Conservation (phyloP, 148 eudicot genomes). For the Hydrangea macrophylla region DNA sequence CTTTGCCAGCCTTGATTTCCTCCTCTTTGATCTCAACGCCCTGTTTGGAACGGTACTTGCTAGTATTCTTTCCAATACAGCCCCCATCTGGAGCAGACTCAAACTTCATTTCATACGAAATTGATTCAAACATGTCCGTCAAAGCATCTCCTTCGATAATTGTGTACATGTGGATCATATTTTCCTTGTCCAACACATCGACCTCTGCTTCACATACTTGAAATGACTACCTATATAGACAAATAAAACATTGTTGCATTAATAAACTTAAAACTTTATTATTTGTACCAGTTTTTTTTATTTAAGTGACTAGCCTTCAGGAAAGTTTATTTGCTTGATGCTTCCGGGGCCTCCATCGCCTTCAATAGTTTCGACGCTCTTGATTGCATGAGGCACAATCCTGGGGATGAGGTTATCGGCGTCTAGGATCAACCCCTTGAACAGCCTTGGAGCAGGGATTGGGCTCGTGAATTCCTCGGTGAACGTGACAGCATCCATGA, state of each 20-base stretch:
- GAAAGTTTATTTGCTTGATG: slow-evolving; percentile 26
- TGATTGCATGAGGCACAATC: slow-evolving; percentile 22
- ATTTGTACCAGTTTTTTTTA: too few relatives aligned
- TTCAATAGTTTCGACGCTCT: slow-evolving; percentile 22
- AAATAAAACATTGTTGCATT: too few relatives aligned
- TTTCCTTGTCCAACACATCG: slow-evolving; percentile 14
- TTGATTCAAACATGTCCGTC: slow-evolving; percentile 4
- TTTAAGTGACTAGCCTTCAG: slow-evolving; percentile 20
- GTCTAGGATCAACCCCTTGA: slow-evolving; percentile 32
- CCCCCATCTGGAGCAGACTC: slow-evolving; percentile 11
- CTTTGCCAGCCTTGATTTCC: not conserved
- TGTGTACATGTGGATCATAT: slow-evolving; percentile 6
- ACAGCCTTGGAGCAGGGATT: slow-evolving; percentile 19
- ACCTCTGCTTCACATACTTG: slow-evolving; percentile 10
- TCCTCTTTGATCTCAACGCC: slow-evolving; percentile 13
- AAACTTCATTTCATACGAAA: slow-evolving; percentile 6
- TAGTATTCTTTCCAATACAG: slow-evolving; percentile 6
- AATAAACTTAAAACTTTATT: too few relatives aligned
- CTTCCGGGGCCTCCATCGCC: slow-evolving; percentile 30
- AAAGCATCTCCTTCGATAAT: slow-evolving; percentile 14
- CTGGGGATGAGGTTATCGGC: slow-evolving; percentile 25
- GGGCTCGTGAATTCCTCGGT: slow-evolving; percentile 17
- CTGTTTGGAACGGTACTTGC: slow-evolving; percentile 11
- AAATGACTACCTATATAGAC: slow-evolving; percentile 11
- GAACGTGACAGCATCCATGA: slow-evolving; percentile 21